Conservation (phyloP, 768 basidiomycete genomes). For the Clitopilus hobsonii region DNA sequence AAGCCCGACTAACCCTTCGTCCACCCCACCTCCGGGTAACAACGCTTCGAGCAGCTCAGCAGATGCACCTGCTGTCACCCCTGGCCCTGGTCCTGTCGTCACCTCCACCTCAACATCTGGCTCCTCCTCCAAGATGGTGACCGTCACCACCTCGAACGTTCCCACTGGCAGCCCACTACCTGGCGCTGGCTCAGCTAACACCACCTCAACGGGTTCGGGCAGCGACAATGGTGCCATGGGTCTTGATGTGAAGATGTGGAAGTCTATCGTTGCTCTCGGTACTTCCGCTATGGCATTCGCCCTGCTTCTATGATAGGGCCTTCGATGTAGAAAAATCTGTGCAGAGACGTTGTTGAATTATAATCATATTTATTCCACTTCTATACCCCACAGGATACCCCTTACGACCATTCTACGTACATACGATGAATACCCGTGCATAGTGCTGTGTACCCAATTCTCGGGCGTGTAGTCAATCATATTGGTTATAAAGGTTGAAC, state of each 20-base stretch:
- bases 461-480: not conserved
- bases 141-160: not conserved
- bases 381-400: not conserved
- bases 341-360: not conserved
- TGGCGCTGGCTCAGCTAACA: not conserved
- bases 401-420: not conserved
- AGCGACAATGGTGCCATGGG: slow-evolving; percentile 6
- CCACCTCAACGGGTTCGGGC: slow-evolving; percentile 9
- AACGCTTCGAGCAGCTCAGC: slow-evolving; percentile 9
- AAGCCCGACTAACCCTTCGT: slow-evolving; percentile 7
- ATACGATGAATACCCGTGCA: not conserved
- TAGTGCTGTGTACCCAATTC: not conserved
- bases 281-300: slow-evolving; percentile 10
- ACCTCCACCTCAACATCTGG: not conserved
- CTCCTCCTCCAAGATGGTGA: not conserved
- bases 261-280: slow-evolving; percentile 12
- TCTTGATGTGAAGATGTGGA: slow-evolving; percentile 14
- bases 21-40: slow-evolving; percentile 5
- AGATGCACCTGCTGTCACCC: slow-evolving; percentile 4
- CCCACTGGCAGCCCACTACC: not conserved
- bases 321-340: not conserved
- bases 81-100: slow-evolving; percentile 4
- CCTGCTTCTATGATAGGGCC: slow-evolving; percentile 9
- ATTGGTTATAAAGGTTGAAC: not conserved
- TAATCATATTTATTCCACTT: not conserved